Conservation (phyloP, 345 rosid species). For the Populus ilicifolia region DNA sequence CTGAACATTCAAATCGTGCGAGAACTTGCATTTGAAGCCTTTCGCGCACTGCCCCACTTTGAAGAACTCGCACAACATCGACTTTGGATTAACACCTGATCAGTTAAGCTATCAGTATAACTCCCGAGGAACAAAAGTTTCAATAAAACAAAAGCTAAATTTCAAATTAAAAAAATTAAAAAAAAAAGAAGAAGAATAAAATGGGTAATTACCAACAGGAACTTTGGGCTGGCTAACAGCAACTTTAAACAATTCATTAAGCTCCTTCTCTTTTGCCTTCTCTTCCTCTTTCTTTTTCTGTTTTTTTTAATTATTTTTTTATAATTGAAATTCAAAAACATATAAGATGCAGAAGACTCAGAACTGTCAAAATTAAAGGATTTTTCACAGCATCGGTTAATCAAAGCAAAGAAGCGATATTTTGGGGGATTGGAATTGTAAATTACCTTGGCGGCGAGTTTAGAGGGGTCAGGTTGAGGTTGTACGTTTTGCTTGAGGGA, state of each 20-base stretch:
- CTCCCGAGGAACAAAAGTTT: neutral
- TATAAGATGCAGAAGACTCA: neutral
- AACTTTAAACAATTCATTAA: slow-evolving; percentile 84
- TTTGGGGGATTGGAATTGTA: neutral
- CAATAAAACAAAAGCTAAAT: too few species aligned
- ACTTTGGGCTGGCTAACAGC: slow-evolving; percentile 97
- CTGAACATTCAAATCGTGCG: slow-evolving; percentile 90
- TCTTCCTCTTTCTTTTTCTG: slow-evolving; percentile 99
- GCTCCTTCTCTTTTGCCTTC: slow-evolving; percentile 87
- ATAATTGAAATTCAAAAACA: neutral
- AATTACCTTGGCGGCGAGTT: slow-evolving; percentile 71
- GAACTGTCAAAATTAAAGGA: neutral
- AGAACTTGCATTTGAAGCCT: slow-evolving; percentile 94
- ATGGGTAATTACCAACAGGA: slow-evolving; percentile 51
- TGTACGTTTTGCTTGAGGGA: slow-evolving; percentile 71
- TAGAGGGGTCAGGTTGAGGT: slow-evolving; percentile 66
- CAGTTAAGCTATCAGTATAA: neutral
- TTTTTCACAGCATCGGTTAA: neutral
- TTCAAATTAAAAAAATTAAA: neutral
- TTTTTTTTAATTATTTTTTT: neutral
- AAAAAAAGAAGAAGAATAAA: neutral
- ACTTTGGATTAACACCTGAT: slow-evolving; percentile 95
- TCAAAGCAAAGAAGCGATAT: neutral
- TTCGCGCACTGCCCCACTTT: slow-evolving; percentile 87
- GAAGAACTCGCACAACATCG: slow-evolving; percentile 80